Evolutionary conservation across 177 flowering plant species (phyloP).

Genomic region (Vitis hybrid): DNA sequence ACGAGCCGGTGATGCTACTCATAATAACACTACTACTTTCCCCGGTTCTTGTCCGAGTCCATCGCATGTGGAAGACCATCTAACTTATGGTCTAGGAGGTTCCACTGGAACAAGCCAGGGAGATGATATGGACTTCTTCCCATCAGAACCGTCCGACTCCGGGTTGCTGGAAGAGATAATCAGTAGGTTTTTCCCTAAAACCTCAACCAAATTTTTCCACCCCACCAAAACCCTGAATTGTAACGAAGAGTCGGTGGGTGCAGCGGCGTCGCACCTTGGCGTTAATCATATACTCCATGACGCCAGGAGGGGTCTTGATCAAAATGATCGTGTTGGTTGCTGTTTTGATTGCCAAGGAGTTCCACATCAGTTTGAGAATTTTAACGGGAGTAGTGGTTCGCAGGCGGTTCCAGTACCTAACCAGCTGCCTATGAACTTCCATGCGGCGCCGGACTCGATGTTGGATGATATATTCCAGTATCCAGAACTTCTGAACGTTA

Average conservation of each 20-base stretch:
- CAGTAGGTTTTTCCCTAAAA: slow-evolving; percentile 55
- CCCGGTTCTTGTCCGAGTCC: background rate
- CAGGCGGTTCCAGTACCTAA: background rate
- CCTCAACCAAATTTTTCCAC: slow-evolving; percentile 1
- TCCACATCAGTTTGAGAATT: slow-evolving; percentile 2
- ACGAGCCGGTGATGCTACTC: background rate
- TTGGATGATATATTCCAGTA: slow-evolving; percentile 46
- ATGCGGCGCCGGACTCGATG: slow-evolving; percentile 17
- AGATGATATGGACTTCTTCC: slow-evolving; percentile 39
- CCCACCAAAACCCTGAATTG: background rate
- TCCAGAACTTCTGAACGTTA: slow-evolving; percentile 42
- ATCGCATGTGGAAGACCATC: slow-evolving; percentile 2
- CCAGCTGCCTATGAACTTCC: slow-evolving; percentile 9
- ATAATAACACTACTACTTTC: background rate
- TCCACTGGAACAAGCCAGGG: background rate
- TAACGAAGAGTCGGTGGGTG: background rate
- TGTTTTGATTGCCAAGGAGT: slow-evolving; percentile 11
- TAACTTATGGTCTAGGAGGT: background rate
- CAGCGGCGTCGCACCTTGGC: background rate
- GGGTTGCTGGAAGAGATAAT: slow-evolving; percentile 71
- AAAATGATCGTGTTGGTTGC: slow-evolving; percentile 18
- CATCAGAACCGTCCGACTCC: slow-evolving; percentile 50
- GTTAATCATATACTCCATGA: background rate
- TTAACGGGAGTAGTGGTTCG: background rate
- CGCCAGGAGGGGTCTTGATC: slow-evolving; percentile 7